These are phyloP conservation scores for Mortierella sp. DNA, from an alignment of 371 early-diverging fungal genomes.

Conservation along the genomic window DNA sequence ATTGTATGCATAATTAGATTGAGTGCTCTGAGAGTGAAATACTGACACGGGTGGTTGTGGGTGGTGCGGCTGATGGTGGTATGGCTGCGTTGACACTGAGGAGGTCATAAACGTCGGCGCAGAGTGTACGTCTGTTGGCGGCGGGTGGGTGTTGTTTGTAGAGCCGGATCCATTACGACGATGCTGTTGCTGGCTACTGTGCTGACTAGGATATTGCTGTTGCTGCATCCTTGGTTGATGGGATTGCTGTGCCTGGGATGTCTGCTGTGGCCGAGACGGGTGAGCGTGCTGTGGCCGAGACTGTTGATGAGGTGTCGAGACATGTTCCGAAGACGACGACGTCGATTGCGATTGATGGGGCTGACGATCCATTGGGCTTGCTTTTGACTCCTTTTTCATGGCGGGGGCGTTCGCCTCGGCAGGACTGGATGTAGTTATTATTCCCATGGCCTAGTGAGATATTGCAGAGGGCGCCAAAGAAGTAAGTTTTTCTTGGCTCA, in stretches of 20 bases:
- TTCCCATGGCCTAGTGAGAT: neutral
- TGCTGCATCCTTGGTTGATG: conserved; percentile 18
- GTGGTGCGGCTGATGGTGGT: neutral
- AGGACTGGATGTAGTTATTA: neutral
- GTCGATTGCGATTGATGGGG: neutral
- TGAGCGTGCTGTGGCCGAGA: neutral
- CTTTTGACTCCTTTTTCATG: neutral
- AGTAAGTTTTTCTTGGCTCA: neutral
- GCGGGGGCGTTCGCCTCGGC: neutral
- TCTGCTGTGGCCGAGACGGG: conserved; percentile 11
- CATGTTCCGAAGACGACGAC: conserved; percentile 40
- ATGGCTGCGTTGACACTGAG: neutral
- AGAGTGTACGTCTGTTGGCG: neutral
- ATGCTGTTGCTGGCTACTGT: neutral
- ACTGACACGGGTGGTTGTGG: neutral
- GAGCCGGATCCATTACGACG: neutral
- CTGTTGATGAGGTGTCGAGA: neutral
- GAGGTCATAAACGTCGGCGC: neutral
- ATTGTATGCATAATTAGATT: neutral
- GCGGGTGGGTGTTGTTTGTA: neutral
- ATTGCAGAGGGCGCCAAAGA: neutral
- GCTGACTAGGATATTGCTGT: neutral
- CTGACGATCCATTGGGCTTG: neutral
- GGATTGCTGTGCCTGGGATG: neutral
- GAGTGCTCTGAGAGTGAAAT: neutral